Conservation (phyloP, 768 basidiomycete genomes). For the Leccinum aurantiacum region DNA sequence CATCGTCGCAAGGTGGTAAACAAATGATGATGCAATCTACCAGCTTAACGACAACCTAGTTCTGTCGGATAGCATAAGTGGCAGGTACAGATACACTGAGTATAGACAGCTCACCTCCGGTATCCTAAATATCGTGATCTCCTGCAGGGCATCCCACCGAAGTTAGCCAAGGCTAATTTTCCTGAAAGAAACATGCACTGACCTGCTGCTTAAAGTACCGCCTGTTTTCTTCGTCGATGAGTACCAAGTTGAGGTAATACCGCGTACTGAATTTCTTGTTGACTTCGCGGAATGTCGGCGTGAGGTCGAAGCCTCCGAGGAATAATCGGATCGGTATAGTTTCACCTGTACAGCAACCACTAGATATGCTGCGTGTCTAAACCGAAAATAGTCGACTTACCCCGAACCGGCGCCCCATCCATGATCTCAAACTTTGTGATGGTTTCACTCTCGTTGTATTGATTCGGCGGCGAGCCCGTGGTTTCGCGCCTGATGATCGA, state of each 20-base stretch:
- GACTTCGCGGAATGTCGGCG: constrained; percentile 97
- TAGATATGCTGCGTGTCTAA: background rate
- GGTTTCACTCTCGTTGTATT: constrained; percentile 98
- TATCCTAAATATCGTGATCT: constrained; percentile 90
- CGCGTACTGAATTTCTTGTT: constrained; percentile 99
- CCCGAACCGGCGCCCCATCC: constrained; percentile 80
- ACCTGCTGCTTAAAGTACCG: constrained; percentile 98
- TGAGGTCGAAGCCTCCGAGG: constrained; percentile 96
- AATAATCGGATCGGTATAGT: constrained; percentile 98
- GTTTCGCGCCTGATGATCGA: constrained; percentile 98
- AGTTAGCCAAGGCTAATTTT: constrained; percentile 1
- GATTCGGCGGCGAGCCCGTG: constrained; percentile 96
- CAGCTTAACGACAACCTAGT: constrained; percentile 27
- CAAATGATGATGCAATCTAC: constrained; percentile 5
- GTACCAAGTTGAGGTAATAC: constrained; percentile 95
- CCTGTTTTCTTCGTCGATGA: constrained; percentile 97
- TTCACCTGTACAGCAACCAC: constrained; percentile 60
- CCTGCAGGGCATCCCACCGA: constrained; percentile 38
- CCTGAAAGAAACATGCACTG: constrained; percentile 9
- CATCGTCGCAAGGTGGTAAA: constrained; percentile 4
- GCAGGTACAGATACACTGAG: background rate
- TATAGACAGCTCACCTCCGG: constrained; percentile 58
- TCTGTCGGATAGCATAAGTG: constrained; percentile 28
- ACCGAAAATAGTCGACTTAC: constrained; percentile 34
- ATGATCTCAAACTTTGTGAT: constrained; percentile 97